Evolutionary conservation across 2,329 filamentous ascomycete species (phyloP), one percentile per base, ranked within the genome.

Genomic region (Fusarium mexicanum): DNA sequence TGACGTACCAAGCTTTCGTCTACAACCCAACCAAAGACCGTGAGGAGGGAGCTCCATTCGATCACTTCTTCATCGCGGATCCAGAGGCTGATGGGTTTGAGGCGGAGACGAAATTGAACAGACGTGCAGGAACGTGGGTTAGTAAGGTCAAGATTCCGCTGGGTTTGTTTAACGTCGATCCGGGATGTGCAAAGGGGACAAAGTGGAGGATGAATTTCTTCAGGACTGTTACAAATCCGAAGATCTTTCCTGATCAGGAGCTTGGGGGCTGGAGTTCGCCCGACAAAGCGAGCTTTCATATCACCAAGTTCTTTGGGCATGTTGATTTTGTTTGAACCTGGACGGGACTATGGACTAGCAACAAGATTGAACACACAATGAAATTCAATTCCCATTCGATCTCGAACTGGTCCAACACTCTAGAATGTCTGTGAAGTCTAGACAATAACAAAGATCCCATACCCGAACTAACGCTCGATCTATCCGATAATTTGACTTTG

Each of bases 171-270:
- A 87, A 87, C 63, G 84, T 87, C 33, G 84, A 87, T 62, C 67
- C 78, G 8, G 84, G 85, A 46, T 67, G 78, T 71, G 85, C 84
- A 4, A 78, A 80, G 68, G 84, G 84, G 29, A 87, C 85, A 2
- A 61, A 80, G 69, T 88, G 86, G 86, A 81, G 86, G 65, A 87
- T 87, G 85, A 87, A 88, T 76, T 88, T 88, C 71, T 86, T 88
- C 78, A 82, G 86, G 50, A 87, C 85, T 7, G 77, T 86, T 37
- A 85, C 84, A 8, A 80, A 81, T 33, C 82, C 82, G 1, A 77
- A 80, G 3, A 86, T 80, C 14, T 87, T 81, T 72, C 86, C 86
- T 1, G 79, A 83, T 41, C 85, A 87, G 77, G 73, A 68, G 3
- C 79, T 86, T 10, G 85, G 85, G 22, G 86, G 81, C 12, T 88